Conservation (phyloP, 352 stramenopile genomes). For the Pythium diclinum region DNA sequence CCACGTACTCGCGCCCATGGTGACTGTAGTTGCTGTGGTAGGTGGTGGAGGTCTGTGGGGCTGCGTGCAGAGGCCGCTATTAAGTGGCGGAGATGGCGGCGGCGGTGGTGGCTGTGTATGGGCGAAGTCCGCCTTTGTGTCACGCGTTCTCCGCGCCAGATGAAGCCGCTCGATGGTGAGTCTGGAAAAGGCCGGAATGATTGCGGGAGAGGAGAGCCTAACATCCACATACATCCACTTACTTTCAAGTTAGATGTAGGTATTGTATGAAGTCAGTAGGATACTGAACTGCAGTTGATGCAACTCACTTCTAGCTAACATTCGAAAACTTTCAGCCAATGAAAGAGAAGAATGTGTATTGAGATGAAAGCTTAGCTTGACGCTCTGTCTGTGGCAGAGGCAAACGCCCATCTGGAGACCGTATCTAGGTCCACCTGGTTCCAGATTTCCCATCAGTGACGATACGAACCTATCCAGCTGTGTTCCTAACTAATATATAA, state of each 20-base stretch:
- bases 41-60: too few relatives aligned
- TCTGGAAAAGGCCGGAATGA: conserved; percentile 19
- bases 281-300: background rate
- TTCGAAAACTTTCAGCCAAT: background rate
- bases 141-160: conserved; percentile 13
- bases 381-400: background rate
- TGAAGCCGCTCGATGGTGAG: conserved; percentile 16
- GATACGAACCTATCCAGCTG: background rate
- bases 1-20: conserved; percentile 46
- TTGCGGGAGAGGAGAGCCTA: conserved; percentile 5
- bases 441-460: background rate
- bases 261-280: conserved; percentile 18
- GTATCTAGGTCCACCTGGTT: background rate
- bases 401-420: background rate
- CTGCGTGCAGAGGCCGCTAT: background rate
- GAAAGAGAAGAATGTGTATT: background rate
- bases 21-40: background rate
- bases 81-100: background rate
- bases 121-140: conserved; percentile 11
- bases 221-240: conserved; percentile 17
- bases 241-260: background rate
- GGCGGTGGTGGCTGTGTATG: background rate
- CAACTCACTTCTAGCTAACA: background rate
- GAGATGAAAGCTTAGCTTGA: background rate
- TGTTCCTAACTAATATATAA: background rate